These are phyloP conservation scores for Podaxis sp. DNA, from an alignment of 768 basidiomycete genomes.

Conservation along the genomic window DNA sequence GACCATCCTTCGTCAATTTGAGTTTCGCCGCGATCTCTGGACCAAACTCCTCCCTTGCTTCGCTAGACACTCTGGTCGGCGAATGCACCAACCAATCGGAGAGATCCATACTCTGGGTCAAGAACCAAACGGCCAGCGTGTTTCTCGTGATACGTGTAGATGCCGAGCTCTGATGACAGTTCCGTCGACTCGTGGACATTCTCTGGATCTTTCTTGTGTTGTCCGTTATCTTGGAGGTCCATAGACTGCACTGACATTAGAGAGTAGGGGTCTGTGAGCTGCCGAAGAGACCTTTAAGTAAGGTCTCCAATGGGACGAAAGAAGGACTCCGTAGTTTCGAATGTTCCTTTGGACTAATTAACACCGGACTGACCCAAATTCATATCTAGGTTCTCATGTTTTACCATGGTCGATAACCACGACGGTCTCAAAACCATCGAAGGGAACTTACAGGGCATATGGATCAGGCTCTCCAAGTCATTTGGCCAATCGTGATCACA, in stretches of 20 bases:
- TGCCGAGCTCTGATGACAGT: conserved; percentile 26
- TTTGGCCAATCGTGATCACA: not conserved
- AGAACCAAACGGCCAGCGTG: conserved; percentile 60
- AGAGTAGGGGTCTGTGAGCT: not conserved
- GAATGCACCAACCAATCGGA: not conserved
- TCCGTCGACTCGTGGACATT: not conserved
- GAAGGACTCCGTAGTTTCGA: not conserved
- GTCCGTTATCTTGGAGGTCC: not conserved
- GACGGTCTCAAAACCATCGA: not conserved
- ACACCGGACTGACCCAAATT: not conserved
- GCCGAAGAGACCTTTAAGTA: not conserved
- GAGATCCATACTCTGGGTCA: conserved; percentile 52
- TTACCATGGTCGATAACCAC: not conserved
- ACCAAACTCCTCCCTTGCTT: conserved; percentile 64
- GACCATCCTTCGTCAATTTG: conserved; percentile 57
- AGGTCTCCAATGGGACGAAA: not conserved
- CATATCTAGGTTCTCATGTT: not conserved
- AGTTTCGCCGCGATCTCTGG: conserved; percentile 50
- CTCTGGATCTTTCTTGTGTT: not conserved
- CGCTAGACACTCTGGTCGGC: conserved; percentile 31
- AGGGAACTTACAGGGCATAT: not conserved
- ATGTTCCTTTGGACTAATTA: not conserved
- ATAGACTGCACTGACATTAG: not conserved
- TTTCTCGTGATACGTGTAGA: conserved; percentile 49
- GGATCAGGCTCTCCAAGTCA: not conserved